Conservation (phyloP, 2,329 filamentous ascomycete genomes). For the Pseudogymnoascus sp. region DNA sequence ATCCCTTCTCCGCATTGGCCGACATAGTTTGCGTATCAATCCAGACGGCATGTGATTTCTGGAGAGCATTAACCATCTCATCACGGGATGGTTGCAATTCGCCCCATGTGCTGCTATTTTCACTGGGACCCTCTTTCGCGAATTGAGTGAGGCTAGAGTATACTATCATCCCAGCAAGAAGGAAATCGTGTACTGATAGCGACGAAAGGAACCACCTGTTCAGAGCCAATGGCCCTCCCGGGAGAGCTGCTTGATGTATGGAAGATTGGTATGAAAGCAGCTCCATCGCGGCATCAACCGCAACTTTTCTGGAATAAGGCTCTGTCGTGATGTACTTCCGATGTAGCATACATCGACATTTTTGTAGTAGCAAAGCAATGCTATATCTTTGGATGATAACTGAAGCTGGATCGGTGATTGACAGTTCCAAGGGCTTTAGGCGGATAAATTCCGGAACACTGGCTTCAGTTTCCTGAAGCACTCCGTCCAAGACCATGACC, state of each 20-base stretch:
- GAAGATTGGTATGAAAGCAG: slow-evolving; percentile 40
- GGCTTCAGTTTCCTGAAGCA: slow-evolving; percentile 38
- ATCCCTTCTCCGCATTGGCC: slow-evolving; percentile 15
- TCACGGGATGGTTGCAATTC: background rate
- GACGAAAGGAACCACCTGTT: slow-evolving; percentile 50
- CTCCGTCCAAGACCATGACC: slow-evolving; percentile 38
- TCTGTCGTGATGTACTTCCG: slow-evolving; percentile 42
- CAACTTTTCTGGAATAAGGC: slow-evolving; percentile 42
- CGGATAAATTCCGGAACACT: slow-evolving; percentile 40
- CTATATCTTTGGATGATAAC: slow-evolving; percentile 46
- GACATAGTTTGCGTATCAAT: slow-evolving; percentile 1
- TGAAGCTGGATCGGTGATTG: slow-evolving; percentile 38
- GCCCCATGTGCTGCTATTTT: background rate
- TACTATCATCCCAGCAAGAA: slow-evolving; percentile 52
- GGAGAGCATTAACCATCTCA: slow-evolving; percentile 14
- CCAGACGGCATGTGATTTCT: slow-evolving; percentile 18
- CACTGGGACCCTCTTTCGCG: slow-evolving; percentile 5
- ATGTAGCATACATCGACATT: slow-evolving; percentile 47
- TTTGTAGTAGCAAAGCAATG: slow-evolving; percentile 43
- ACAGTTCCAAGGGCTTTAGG: slow-evolving; percentile 39
- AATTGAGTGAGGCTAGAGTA: slow-evolving; percentile 34
- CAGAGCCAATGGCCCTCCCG: slow-evolving; percentile 43
- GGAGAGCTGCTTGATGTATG: slow-evolving; percentile 41
- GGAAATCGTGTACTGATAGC: slow-evolving; percentile 50
- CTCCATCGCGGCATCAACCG: slow-evolving; percentile 40